Evolutionary conservation across 2,329 filamentous ascomycete species (phyloP).

Genomic region (Esteya vermicola): DNA sequence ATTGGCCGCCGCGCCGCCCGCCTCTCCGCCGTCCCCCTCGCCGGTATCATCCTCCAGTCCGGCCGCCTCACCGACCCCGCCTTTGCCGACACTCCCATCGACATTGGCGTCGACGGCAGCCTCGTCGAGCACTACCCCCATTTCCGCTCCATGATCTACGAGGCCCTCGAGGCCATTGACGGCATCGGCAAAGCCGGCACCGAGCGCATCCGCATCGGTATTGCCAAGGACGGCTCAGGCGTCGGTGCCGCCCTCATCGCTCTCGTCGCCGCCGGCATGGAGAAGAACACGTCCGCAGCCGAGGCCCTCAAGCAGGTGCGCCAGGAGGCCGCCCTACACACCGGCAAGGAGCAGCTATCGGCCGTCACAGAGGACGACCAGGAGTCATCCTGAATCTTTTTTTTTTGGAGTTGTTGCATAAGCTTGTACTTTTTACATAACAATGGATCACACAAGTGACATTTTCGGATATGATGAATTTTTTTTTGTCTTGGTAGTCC

Average conservation of each 20-base stretch:
- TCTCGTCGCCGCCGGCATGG: constrained; percentile 62
- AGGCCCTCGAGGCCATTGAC: constrained; percentile 62
- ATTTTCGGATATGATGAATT: no score
- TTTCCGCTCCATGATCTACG: constrained; percentile 78
- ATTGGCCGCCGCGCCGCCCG: constrained; percentile 81
- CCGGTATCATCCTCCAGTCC: constrained; percentile 68
- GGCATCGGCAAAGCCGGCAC: constrained; percentile 68
- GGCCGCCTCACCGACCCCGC: constrained; percentile 50
- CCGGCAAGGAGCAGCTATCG: constrained; percentile 10
- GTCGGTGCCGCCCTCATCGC: constrained; percentile 95
- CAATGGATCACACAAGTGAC: no score
- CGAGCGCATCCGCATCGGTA: constrained; percentile 79
- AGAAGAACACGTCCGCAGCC: constrained; percentile 23
- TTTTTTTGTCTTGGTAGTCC: no score
- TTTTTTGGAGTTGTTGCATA: no score
- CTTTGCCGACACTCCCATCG: constrained; percentile 53
- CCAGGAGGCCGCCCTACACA: constrained; percentile 15
- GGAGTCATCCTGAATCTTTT: no score
- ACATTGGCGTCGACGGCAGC: constrained; percentile 89
- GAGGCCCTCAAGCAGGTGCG: constrained; percentile 29
- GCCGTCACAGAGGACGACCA: constrained; percentile 14
- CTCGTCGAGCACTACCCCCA: constrained; percentile 92
- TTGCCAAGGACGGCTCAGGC: constrained; percentile 91
- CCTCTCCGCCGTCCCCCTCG: constrained; percentile 76
- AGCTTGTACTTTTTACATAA: no score